These are phyloP conservation scores for Rhizopogon vinicolor DNA, from an alignment of 768 basidiomycete species.

Conservation along the genomic window DNA sequence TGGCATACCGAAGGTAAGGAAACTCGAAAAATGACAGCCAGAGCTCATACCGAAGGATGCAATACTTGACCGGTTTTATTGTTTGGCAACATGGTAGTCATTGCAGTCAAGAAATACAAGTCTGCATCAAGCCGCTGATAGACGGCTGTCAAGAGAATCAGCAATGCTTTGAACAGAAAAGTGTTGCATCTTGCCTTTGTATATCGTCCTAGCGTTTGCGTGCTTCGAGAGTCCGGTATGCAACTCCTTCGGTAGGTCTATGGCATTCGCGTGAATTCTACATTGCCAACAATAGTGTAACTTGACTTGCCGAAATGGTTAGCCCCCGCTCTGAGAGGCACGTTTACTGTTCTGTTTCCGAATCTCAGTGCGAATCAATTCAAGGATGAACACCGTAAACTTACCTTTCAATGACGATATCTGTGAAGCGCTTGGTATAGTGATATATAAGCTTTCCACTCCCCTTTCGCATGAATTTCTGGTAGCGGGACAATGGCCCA, in stretches of 20 bases:
- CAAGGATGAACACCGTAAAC: slow-evolving; percentile 9
- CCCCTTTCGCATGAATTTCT: slow-evolving; percentile 32
- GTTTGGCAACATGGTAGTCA: slow-evolving; percentile 54
- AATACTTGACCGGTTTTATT: slow-evolving; percentile 40
- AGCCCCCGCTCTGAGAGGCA: slow-evolving; percentile 49
- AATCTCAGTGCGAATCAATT: not conserved
- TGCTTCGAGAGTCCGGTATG: slow-evolving; percentile 30
- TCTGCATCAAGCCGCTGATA: slow-evolving; percentile 54
- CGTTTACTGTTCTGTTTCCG: slow-evolving; percentile 19
- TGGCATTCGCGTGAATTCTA: not conserved
- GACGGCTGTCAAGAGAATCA: slow-evolving; percentile 29
- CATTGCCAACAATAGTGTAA: not conserved
- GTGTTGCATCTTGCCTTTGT: slow-evolving; percentile 19
- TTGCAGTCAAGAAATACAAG: slow-evolving; percentile 56
- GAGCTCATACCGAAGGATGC: slow-evolving; percentile 39
- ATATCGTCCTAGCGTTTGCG: slow-evolving; percentile 19
- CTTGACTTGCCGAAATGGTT: slow-evolving; percentile 43
- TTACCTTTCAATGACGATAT: slow-evolving; percentile 48
- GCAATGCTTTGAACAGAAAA: not conserved
- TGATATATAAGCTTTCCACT: slow-evolving; percentile 45
- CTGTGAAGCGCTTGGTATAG: slow-evolving; percentile 42
- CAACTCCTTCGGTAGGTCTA: slow-evolving; percentile 41
- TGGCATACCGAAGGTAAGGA: slow-evolving; percentile 18
- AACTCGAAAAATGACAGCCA: not conserved
- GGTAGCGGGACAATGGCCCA: slow-evolving; percentile 40